Evolutionary conservation across 768 basidiomycete genomes (phyloP), one percentile per base, ranked within the genome.

Genomic region (Hypsizygus marmoreus): DNA sequence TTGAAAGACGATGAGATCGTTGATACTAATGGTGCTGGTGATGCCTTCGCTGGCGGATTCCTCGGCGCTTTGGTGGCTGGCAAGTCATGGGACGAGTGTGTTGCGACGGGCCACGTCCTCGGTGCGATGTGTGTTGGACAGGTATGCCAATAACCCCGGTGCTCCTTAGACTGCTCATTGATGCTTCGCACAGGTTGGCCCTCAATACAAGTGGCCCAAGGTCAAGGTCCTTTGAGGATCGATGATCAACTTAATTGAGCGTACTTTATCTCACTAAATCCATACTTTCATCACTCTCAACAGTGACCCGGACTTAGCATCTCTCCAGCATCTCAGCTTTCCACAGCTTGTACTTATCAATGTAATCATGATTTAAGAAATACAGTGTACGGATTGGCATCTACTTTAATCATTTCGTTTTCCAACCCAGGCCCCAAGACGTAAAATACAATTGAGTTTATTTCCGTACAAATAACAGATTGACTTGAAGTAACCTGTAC

Each of bases 21-120:
- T 47, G 97, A 99, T 65, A 98, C 97, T 37, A 99, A 99, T 67
- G 97, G 91, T 40, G 97, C 97, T 16, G 97, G 97, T 32, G 95
- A 99, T 64, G 92, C 91, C 32, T 98, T 99, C 58, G 93, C 94
- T 19, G 97, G 95, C 47, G 97, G 91, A 29, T 95, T 98, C 79
- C 68, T 97, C 42, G 97, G 91, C 40, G 95, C 87, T 1, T 75
- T 81, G 45, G 84, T 91, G 40, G 65, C 79, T 26, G 94, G 92
- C 10, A 97, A 91, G 77, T 69, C 61, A 22, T 59, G 91, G 22
- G 84, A 87, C 14, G 85, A 92, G 65, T 77, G 77, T 36, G 79
- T 99, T 48, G 81, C 87, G 69, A 82, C 78, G 22, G 97, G 95
- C 1, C 95, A 98, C 70, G 84, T 82, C 65, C 56, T 97, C 57